These are phyloP conservation scores for Colletotrichum sp. DNA, from an alignment of 2,329 filamentous ascomycete species.

Conservation along the genomic window DNA sequence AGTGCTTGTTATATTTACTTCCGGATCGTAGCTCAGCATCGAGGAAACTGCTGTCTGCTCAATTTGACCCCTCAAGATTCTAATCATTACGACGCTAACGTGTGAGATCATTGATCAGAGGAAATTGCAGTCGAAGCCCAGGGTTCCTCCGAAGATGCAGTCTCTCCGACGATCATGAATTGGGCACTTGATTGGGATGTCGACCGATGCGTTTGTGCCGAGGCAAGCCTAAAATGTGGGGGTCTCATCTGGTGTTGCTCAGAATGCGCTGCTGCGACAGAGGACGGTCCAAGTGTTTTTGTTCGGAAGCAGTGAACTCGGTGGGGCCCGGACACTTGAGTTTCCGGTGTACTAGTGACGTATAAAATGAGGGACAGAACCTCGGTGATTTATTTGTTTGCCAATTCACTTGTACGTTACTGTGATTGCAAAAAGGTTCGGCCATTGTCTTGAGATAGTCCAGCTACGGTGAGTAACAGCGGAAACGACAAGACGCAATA, in stretches of 20 bases:
- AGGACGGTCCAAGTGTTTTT: not conserved
- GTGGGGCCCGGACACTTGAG: conserved; percentile 11
- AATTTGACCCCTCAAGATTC: not conserved
- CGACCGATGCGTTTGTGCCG: not conserved
- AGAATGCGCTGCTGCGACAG: not conserved
- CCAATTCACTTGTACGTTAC: not conserved
- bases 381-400: not conserved
- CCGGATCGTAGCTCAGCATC: not conserved
- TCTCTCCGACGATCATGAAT: not conserved
- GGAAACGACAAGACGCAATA: not conserved
- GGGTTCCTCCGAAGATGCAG: not conserved
- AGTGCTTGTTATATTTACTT: not conserved
- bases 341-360: conserved; percentile 14
- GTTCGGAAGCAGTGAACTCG: not conserved
- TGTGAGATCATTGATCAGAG: not conserved
- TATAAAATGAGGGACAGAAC: conserved; percentile 9
- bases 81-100: not conserved
- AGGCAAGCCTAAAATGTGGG: conserved; percentile 17
- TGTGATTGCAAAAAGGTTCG: not conserved
- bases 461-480: not conserved
- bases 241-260: not conserved
- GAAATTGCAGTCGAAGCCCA: not conserved
- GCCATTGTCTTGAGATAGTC: not conserved
- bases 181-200: not conserved
- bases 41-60: not conserved